A percentile compares a stretch with the other conserved stretches of the same genome.
Evolutionary conservation across 1,284 basidiomycete genomes (phyloP).

Genomic region (Ceratobasidium sp.): DNA sequence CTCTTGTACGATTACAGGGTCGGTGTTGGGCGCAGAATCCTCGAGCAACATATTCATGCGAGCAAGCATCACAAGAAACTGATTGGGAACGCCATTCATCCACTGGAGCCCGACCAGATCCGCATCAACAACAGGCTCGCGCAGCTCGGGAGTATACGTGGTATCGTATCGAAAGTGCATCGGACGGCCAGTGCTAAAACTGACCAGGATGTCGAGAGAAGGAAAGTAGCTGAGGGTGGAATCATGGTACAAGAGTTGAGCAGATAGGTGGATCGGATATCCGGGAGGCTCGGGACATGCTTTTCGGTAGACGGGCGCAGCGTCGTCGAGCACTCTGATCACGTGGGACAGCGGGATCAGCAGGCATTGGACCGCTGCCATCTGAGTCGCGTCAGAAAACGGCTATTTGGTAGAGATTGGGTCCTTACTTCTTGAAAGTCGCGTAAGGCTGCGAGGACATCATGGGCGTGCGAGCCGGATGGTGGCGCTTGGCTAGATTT

Average conservation of each 20-base stretch:
- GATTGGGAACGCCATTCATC: too few relatives aligned
- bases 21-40: neutral
- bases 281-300: neutral
- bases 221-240: neutral
- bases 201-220: neutral
- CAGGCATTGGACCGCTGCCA: neutral
- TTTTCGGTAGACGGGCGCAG: neutral
- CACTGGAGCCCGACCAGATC: too few relatives aligned
- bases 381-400: neutral
- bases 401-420: neutral
- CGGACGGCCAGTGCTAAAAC: neutral
- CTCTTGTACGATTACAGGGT: neutral
- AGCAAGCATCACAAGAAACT: too few relatives aligned
- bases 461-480: neutral
- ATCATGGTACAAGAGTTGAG: neutral
- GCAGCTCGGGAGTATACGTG: neutral
- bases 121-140: too few relatives aligned
- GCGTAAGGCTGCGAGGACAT: neutral
- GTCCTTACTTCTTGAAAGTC: neutral
- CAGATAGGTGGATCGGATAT: too few relatives aligned
- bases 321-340: neutral
- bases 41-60: too few relatives aligned
- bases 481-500: neutral
- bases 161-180: constrained; percentile 24
- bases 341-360: neutral